Evolutionary conservation across 1,284 basidiomycete species (phyloP).

Genomic region (Sanghuangporus baumii): DNA sequence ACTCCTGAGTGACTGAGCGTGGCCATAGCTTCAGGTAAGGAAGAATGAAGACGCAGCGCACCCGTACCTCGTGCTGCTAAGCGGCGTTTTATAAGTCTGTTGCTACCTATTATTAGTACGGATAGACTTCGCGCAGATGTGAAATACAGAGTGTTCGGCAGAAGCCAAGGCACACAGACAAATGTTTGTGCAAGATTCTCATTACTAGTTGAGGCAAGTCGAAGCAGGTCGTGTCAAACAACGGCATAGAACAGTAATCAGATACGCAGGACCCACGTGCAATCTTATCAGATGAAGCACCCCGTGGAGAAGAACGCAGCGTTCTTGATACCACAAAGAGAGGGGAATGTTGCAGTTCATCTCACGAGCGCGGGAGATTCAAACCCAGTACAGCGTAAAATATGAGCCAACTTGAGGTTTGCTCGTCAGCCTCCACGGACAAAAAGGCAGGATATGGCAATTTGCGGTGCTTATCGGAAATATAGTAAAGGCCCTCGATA

Average conservation of each 20-base stretch:
- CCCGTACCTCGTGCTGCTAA: background rate
- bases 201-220: background rate
- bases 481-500: background rate
- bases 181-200: background rate
- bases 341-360: background rate
- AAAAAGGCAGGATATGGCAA: background rate
- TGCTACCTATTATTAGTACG: background rate
- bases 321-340: background rate
- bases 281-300: constrained; percentile 11
- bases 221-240: background rate
- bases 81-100: background rate
- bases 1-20: background rate
- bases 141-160: background rate
- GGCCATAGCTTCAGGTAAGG: background rate
- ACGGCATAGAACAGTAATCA: background rate
- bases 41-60: background rate
- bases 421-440: background rate
- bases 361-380: constrained; percentile 1
- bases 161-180: background rate
- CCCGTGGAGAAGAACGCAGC: background rate
- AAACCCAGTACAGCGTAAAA: background rate
- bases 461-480: background rate
- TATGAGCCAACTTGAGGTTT: background rate
- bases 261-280: background rate
- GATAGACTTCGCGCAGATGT: background rate